These are phyloP conservation scores for Polyplosphaeria fusca DNA, from an alignment of 495 filamentous ascomycete genomes.

Conservation along the genomic window DNA sequence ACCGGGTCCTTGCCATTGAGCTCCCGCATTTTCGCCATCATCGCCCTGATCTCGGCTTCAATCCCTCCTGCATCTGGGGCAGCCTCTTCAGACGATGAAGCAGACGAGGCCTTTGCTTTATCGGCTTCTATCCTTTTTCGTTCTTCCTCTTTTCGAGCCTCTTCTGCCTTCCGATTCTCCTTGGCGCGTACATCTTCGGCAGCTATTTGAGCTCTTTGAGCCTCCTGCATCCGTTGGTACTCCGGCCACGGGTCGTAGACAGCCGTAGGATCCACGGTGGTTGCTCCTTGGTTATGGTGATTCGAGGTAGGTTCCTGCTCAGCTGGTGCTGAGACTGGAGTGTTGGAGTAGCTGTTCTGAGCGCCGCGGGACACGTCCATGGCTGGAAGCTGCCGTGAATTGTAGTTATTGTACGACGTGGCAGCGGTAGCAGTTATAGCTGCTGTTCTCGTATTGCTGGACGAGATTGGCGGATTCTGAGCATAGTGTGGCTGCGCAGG, in stretches of 20 bases:
- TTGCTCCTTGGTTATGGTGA: slow-evolving; percentile 21
- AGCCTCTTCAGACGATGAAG: neutral
- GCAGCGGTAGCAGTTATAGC: slow-evolving; percentile 1
- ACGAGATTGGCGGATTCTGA: slow-evolving; percentile 6
- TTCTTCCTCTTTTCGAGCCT: slow-evolving; percentile 23
- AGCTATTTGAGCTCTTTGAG: slow-evolving; percentile 14
- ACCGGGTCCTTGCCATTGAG: slow-evolving; percentile 41
- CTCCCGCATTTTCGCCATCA: slow-evolving; percentile 45
- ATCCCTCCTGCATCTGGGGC: neutral
- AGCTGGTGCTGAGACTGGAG: slow-evolving; percentile 3
- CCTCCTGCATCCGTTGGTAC: slow-evolving; percentile 36
- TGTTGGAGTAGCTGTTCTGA: slow-evolving; percentile 18
- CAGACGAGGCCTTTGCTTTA: slow-evolving; percentile 1
- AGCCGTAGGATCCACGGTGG: slow-evolving; percentile 44
- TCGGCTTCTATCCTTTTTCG: slow-evolving; percentile 26
- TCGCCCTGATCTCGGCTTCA: slow-evolving; percentile 36
- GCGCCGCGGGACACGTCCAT: slow-evolving; percentile 1
- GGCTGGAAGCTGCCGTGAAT: slow-evolving; percentile 9
- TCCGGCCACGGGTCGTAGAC: slow-evolving; percentile 45
- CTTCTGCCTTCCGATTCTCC: slow-evolving; percentile 21
- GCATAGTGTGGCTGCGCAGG: slow-evolving; percentile 11
- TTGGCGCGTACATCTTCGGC: slow-evolving; percentile 13
- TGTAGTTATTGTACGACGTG: slow-evolving; percentile 25
- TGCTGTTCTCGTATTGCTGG: neutral
- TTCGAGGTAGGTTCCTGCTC: slow-evolving; percentile 8